Conservation (phyloP, 345 rosid genomes). For the Ceriops decandra region DNA sequence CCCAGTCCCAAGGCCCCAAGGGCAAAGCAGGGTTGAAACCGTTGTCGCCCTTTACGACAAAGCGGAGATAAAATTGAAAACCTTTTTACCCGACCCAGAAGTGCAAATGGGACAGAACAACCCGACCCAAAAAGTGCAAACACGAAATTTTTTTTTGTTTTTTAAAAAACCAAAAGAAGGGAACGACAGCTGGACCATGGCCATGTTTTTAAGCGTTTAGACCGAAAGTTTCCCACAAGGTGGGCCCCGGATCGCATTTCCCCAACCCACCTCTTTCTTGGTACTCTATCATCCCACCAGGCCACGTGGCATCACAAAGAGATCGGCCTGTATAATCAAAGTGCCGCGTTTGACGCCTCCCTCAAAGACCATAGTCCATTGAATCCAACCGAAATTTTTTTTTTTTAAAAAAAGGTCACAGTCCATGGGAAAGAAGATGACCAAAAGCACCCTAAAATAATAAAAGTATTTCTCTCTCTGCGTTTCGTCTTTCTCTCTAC, state of each 20-base stretch:
- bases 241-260: not conserved
- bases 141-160: too few species aligned
- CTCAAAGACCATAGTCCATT: too few species aligned
- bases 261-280: not conserved
- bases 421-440: not conserved
- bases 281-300: not conserved
- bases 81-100: not conserved
- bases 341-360: constrained; percentile 33
- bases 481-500: constrained; percentile 6
- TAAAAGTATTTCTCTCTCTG: not conserved
- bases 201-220: constrained; percentile 15
- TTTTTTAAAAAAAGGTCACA: not conserved
- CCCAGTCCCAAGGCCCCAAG: too few species aligned
- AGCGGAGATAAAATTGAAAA: not conserved
- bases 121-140: not conserved
- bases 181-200: not conserved
- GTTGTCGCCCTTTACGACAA: too few species aligned
- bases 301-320: constrained; percentile 27
- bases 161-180: too few species aligned
- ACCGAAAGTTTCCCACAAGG: not conserved
- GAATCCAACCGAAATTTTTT: too few species aligned
- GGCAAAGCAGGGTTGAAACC: too few species aligned
- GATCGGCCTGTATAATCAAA: not conserved
- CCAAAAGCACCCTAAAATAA: not conserved
- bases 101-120: not conserved